Evolutionary conservation across 2,329 filamentous ascomycete genomes (phyloP).

Genomic region (Fusarium citri): DNA sequence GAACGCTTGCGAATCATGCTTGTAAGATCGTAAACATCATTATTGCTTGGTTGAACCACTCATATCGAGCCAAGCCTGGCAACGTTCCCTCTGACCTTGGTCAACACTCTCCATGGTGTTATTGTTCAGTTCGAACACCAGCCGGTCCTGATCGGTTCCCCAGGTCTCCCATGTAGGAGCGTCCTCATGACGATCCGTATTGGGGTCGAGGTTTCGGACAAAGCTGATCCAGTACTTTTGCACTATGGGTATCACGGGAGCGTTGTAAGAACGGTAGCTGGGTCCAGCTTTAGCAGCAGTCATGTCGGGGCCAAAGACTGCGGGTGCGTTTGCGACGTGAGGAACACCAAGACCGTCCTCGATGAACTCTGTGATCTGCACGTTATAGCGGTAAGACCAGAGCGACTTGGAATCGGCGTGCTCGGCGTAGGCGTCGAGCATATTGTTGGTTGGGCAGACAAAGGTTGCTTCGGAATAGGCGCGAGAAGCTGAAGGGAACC

Average conservation of each 20-base stretch:
- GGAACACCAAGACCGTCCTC: constrained; percentile 59
- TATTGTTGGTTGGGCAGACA: constrained; percentile 56
- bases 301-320: constrained; percentile 61
- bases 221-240: constrained; percentile 65
- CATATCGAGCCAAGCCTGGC: constrained; percentile 56
- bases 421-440: constrained; percentile 52
- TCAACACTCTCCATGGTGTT: constrained; percentile 55
- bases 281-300: constrained; percentile 18
- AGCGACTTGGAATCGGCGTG: constrained; percentile 38
- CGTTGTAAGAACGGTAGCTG: constrained; percentile 60
- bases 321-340: constrained; percentile 61
- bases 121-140: constrained; percentile 55
- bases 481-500: constrained; percentile 57
- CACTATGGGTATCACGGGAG: constrained; percentile 57
- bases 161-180: constrained; percentile 58
- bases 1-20: constrained; percentile 3
- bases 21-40: constrained; percentile 12
- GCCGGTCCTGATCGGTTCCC: constrained; percentile 47
- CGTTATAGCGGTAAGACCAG: constrained; percentile 64
- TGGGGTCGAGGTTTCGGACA: constrained; percentile 59
- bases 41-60: constrained; percentile 47
- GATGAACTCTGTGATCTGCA: constrained; percentile 53
- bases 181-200: constrained; percentile 47
- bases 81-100: constrained; percentile 52
- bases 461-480: constrained; percentile 62